Percentiles rank a stretch among this genome's conserved stretches.
phyloP scores from a whole-genome alignment of 192 early-diverging fungal genomes.

The Neocallimastix lanati region DNA sequence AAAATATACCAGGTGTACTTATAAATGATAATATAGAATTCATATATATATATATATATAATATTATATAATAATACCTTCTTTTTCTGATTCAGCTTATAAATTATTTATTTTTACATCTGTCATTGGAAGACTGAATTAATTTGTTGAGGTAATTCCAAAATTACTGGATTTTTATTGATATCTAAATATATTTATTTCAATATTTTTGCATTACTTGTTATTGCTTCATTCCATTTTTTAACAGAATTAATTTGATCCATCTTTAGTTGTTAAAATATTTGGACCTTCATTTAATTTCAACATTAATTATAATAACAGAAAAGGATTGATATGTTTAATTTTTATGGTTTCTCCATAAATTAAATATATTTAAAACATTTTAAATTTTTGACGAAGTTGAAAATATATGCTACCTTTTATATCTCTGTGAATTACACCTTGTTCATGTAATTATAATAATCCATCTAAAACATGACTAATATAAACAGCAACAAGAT shows the following conservation, averaged over 20 bases:
- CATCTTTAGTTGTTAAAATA: conserved; percentile 48
- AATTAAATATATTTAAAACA: no score
- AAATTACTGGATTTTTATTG: background rate
- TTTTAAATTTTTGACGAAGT: no score
- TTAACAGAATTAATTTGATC: conserved; percentile 25
- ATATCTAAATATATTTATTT: no score
- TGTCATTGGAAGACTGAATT: background rate
- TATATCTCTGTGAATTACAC: conserved; percentile 34
- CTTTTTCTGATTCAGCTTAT: background rate
- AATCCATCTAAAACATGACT: conserved; percentile 33
- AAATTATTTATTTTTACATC: background rate
- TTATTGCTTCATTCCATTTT: conserved; percentile 26
- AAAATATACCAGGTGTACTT: no score
- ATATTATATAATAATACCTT: no score
- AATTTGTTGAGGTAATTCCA: background rate
- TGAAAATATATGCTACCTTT: conserved; percentile 25
- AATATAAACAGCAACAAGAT: conserved; percentile 51
- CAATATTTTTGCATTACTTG: conserved; percentile 1
- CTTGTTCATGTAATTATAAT: conserved; percentile 28
- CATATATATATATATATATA: no score
- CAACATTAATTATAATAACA: no score
- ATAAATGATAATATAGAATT: no score
- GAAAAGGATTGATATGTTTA: no score
- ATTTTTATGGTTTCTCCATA: no score
- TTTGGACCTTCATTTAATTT: conserved; percentile 25